Conservation (phyloP, 106 monocot species). For the Dioscorea alata region DNA sequence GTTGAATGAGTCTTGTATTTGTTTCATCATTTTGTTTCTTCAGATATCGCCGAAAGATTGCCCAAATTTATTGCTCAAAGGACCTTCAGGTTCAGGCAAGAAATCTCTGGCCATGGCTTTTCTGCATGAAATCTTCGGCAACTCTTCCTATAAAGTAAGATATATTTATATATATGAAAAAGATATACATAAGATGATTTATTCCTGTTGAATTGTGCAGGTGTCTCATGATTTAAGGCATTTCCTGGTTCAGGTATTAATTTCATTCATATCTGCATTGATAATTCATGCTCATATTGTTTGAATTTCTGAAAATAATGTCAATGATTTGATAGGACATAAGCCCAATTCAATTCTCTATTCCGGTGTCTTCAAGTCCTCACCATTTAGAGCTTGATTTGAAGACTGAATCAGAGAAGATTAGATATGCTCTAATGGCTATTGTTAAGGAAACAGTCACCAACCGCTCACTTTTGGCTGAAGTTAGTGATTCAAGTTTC, state of each 20-base stretch:
- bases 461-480: constrained; percentile 3
- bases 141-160: constrained; percentile 24
- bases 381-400: constrained; percentile 42
- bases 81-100: constrained; percentile 39
- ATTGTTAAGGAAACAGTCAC: constrained; percentile 26
- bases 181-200: not conserved
- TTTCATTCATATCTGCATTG: no score
- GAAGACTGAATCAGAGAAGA: constrained; percentile 26
- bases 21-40: not conserved
- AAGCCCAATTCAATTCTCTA: constrained; percentile 11
- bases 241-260: constrained; percentile 23
- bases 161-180: no score
- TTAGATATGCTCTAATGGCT: constrained; percentile 31
- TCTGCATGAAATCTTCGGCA: constrained; percentile 36
- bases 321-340: constrained; percentile 7
- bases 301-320: no score
- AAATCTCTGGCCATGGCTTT: constrained; percentile 34
- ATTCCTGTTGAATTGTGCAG: constrained; percentile 18
- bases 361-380: constrained; percentile 32
- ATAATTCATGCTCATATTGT: no score
- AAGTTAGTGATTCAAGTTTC: constrained; percentile 31
- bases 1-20: not conserved
- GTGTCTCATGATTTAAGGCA: constrained; percentile 26
- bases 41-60: constrained; percentile 21
- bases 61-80: constrained; percentile 34